Evolutionary conservation across 345 rosid species (phyloP).

Genomic region (Orychophragmus violaceus): DNA sequence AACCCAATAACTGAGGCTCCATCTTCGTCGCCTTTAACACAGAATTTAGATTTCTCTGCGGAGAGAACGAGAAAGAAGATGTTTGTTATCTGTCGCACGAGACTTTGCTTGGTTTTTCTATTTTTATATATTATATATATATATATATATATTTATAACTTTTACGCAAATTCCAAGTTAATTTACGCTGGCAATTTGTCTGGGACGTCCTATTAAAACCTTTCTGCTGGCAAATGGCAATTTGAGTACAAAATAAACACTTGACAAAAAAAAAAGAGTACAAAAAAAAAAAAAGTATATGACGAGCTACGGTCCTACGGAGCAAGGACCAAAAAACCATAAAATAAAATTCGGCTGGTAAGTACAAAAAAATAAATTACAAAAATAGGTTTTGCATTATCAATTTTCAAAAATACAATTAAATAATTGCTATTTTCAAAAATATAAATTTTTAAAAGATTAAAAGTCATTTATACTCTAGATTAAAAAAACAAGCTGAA

Average conservation of each 20-base stretch:
- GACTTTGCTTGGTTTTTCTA: background rate
- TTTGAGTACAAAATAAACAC: background rate
- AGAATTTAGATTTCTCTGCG: background rate
- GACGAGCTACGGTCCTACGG: no score
- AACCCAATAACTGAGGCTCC: slow-evolving; percentile 39
- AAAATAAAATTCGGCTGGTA: no score
- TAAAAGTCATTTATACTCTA: no score
- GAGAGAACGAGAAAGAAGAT: slow-evolving; percentile 5
- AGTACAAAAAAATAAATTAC: no score
- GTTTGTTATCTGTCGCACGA: background rate
- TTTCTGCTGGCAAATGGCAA: background rate
- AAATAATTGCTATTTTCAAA: no score
- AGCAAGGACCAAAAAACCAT: no score
- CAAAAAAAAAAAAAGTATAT: no score
- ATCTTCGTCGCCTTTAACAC: slow-evolving; percentile 14
- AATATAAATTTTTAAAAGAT: no score
- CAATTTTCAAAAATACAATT: no score
- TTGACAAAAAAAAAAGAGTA: no score
- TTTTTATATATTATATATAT: background rate
- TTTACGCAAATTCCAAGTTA: slow-evolving; percentile 8
- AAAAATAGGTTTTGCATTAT: no score
- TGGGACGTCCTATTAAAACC: background rate
- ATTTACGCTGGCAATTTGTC: slow-evolving; percentile 13
- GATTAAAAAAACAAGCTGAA: no score
- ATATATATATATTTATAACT: background rate